Percentiles rank a stretch among this genome's conserved stretches.
Conservation (phyloP, 2,329 filamentous ascomycete genomes). For the Ophiostoma sp. region DNA sequence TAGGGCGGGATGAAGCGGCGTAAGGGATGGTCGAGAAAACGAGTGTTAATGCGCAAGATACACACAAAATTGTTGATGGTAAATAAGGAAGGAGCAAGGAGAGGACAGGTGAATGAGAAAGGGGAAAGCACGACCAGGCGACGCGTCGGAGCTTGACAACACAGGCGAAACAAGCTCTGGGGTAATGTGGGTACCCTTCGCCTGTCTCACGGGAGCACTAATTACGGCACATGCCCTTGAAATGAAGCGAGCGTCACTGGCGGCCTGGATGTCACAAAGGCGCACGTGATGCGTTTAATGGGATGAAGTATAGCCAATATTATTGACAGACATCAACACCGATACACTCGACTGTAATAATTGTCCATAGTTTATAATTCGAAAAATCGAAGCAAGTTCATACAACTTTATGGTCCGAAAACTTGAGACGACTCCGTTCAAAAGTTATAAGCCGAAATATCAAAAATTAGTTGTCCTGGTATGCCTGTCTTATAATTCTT, state of each 20-base stretch:
- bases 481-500: neutral
- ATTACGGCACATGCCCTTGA: constrained; percentile 3
- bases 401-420: too few relatives aligned
- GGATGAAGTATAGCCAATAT: neutral
- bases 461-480: neutral
- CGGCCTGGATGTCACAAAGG: neutral
- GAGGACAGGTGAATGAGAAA: neutral
- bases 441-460: neutral
- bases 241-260: neutral
- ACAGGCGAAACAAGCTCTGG: constrained; percentile 24
- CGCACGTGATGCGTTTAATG: neutral
- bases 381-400: neutral
- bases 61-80: neutral
- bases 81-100: neutral
- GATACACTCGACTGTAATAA: neutral
- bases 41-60: neutral
- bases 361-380: neutral
- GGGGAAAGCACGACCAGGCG: constrained; percentile 6
- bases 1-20: neutral
- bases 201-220: constrained; percentile 9
- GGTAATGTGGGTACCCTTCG: constrained; percentile 1
- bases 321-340: neutral
- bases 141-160: constrained; percentile 20
- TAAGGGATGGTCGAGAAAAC: neutral
- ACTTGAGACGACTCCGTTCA: too few relatives aligned